Evolutionary conservation across 208 protist genomes (phyloP).

Genomic region (Crithidia brevicula): DNA sequence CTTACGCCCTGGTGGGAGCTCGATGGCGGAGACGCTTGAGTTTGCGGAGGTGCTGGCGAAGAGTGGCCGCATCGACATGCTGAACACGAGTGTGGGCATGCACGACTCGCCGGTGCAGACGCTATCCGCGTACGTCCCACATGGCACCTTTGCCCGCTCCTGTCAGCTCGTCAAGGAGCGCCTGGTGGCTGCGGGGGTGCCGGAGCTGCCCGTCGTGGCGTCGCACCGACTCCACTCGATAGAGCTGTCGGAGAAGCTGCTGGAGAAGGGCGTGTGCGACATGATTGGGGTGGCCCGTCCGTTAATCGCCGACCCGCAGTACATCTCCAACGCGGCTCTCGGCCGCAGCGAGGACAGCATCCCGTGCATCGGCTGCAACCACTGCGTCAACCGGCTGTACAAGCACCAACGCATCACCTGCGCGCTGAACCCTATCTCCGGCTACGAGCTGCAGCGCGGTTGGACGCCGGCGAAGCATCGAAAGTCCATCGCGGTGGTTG

Average conservation of each 20-base stretch:
- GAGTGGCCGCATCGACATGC: slow-evolving; percentile 82
- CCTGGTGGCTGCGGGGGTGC: slow-evolving; percentile 32
- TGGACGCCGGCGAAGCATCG: slow-evolving; percentile 54
- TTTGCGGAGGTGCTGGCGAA: slow-evolving; percentile 77
- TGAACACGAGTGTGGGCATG: slow-evolving; percentile 96
- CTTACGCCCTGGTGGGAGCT: slow-evolving; percentile 75
- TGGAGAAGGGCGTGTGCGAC: slow-evolving; percentile 81
- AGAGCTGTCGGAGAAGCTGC: slow-evolving; percentile 77
- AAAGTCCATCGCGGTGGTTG: slow-evolving; percentile 91
- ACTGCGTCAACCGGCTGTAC: slow-evolving; percentile 95
- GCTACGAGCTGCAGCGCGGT: slow-evolving; percentile 88
- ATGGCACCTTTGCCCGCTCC: slow-evolving; percentile 84
- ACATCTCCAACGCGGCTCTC: slow-evolving; percentile 82
- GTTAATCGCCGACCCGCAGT: slow-evolving; percentile 91
- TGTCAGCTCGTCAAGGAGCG: slow-evolving; percentile 72
- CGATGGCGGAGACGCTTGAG: slow-evolving; percentile 84
- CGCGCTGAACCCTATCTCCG: slow-evolving; percentile 91
- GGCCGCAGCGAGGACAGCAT: slow-evolving; percentile 75
- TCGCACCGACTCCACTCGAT: slow-evolving; percentile 92
- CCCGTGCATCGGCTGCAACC: slow-evolving; percentile 96
- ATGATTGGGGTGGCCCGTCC: slow-evolving; percentile 91
- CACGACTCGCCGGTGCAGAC: slow-evolving; percentile 95
- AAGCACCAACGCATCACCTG: slow-evolving; percentile 87
- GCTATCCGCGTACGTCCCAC: slow-evolving; percentile 90
- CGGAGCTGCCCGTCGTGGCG: slow-evolving; percentile 83